A percentile compares a stretch with the other conserved stretches of the same genome.
Evolutionary conservation across 176 grass and related monocot genomes (phyloP).

Genomic region (Neostapfia colusana): DNA sequence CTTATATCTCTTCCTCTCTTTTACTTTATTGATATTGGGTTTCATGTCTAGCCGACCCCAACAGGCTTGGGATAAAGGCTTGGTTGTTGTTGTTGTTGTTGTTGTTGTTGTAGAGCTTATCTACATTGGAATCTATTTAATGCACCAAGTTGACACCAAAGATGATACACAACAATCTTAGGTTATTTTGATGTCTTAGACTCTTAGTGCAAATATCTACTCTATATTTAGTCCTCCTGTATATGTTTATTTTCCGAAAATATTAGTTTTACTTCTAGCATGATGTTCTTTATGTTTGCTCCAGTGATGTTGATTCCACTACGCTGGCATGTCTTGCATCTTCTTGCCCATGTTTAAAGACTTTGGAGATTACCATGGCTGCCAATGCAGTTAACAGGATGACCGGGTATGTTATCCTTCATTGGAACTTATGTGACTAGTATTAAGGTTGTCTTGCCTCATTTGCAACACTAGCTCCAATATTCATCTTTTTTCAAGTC

Average conservation of each 20-base stretch:
- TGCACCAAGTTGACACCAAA: not conserved
- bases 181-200: constrained; percentile 6
- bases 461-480: constrained; percentile 1
- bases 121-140: not conserved
- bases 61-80: no score
- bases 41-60: no score
- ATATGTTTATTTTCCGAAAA: constrained; percentile 15
- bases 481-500: constrained; percentile 26
- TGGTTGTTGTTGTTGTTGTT: no score
- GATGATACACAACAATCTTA: not conserved
- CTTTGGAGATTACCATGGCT: constrained; percentile 75
- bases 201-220: constrained; percentile 2
- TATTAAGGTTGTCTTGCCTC: not conserved
- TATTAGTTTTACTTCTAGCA: constrained; percentile 27
- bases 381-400: constrained; percentile 72
- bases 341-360: constrained; percentile 70
- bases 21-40: no score
- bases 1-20: no score
- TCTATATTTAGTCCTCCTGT: not conserved
- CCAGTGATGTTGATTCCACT: constrained; percentile 83
- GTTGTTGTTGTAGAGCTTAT: constrained; percentile 2
- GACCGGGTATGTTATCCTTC: constrained; percentile 61
- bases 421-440: constrained; percentile 18
- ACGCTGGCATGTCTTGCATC: constrained; percentile 66
- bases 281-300: constrained; percentile 29